A percentile compares a stretch with the other conserved stretches of the same genome.
Evolutionary conservation across 345 rosid species (phyloP).

Genomic region (Gossypium turneri): DNA sequence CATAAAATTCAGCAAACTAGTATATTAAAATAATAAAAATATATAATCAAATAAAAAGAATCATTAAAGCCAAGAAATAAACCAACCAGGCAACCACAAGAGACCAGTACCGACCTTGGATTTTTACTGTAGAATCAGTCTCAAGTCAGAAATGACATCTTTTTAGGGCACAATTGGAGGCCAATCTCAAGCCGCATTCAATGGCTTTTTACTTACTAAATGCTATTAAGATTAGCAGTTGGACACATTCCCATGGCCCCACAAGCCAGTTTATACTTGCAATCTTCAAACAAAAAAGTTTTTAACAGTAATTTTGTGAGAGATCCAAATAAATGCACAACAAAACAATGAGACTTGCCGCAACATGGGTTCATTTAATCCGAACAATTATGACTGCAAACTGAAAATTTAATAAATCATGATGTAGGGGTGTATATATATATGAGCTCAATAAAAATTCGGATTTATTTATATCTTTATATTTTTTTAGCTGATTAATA

Average conservation of each 20-base stretch:
- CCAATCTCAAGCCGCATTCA: conserved; percentile 2
- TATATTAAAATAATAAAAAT: too few species aligned
- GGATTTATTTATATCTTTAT: too few species aligned
- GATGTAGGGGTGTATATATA: background rate
- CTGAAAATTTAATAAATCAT: background rate
- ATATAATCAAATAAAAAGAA: background rate
- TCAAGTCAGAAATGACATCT: background rate
- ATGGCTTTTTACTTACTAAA: background rate
- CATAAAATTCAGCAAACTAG: too few species aligned
- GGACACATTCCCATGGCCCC: background rate
- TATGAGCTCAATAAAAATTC: too few species aligned
- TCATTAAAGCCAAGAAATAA: background rate
- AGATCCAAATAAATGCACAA: background rate
- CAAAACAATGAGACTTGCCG: background rate
- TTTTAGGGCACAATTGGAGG: background rate
- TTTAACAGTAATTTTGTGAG: background rate
- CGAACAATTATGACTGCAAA: background rate
- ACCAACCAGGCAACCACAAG: background rate
- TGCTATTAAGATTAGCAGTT: background rate
- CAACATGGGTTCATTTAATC: background rate
- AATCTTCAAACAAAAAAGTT: too few species aligned
- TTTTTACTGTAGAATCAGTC: background rate
- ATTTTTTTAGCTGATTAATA: too few species aligned
- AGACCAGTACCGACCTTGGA: background rate
- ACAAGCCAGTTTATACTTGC: background rate